Evolutionary conservation across 140 eudicot genomes (phyloP), one percentile per base, ranked within the genome.

Genomic region (Flaveria floridana): DNA sequence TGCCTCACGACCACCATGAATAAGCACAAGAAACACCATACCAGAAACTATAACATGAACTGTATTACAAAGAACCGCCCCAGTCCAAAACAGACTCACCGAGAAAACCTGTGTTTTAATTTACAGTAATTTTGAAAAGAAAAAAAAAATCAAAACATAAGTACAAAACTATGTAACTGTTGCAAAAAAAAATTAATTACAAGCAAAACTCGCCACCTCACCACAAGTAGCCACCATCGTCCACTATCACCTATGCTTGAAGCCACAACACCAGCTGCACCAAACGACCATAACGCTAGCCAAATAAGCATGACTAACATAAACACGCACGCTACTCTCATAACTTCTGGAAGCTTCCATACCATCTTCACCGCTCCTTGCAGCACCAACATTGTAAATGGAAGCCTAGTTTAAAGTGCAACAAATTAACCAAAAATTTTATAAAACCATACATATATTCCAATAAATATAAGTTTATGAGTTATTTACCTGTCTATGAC

Each of bases 151-250:
- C 58, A 66, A 7, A 21, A 73, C 66, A 83, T 25, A 41, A 68
- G 16, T 18, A 46, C 28, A 25, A 52, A 51, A 19, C 53, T 20
- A 50, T 71, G n/a, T 14, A 42, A 20, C 18, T 57, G 42, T 8
- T 30, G 65, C 25, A 4, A 62, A 71, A 16, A 41, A 9, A 73
- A 0, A 79, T 48, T 48, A 67, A 63, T 21, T 25, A 76, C 74
- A 79, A 78, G 81, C 76, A 79, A 82, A 86, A 90, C 92, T 81
- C 80, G 96, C 92, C 92, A 78, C 90, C 99, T 94, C 97, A 94
- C 99, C 99, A 77, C 86, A 88, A 90, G 99, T 85, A 90, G 96
- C 96, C 92, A 90, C 98, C 99, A 94, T 20, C 87, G 86, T 37
- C 97, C 96, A 79, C 94, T 75, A 63, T 88, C 97, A 63, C 94